A percentile compares a stretch with the other conserved stretches of the same genome.
Evolutionary conservation across 352 stramenopile species (phyloP).

Genomic region (Globisporangium cederbergense): DNA sequence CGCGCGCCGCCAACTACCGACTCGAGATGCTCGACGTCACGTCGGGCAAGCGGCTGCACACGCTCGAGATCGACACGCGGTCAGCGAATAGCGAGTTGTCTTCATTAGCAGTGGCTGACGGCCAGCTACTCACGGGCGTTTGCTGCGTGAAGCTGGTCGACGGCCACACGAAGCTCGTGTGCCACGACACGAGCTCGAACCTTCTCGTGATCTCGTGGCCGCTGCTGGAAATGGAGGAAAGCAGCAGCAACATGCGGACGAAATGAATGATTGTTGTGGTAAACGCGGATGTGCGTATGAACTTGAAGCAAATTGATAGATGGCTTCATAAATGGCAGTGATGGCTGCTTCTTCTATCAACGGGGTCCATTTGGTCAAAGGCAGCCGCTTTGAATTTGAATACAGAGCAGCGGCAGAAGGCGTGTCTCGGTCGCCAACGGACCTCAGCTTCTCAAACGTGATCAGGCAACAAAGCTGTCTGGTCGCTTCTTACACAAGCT

Average conservation of each 20-base stretch:
- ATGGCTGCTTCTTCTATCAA: too few relatives aligned
- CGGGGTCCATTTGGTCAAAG: too few relatives aligned
- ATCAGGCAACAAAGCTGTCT: too few relatives aligned
- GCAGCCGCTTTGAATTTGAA: too few relatives aligned
- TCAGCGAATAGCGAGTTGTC: not conserved
- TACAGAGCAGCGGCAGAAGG: too few relatives aligned
- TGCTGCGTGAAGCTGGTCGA: constrained; percentile 13
- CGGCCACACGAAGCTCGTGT: constrained; percentile 26
- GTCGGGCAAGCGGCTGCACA: constrained; percentile 41
- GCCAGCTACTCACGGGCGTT: constrained; percentile 29
- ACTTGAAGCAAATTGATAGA: not conserved
- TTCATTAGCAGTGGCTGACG: not conserved
- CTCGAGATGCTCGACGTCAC: constrained; percentile 51
- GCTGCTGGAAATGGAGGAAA: constrained; percentile 26
- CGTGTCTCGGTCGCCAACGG: too few relatives aligned
- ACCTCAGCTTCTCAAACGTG: too few relatives aligned
- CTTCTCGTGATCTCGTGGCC: constrained; percentile 43
- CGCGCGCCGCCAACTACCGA: constrained; percentile 23
- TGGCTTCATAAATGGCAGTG: too few relatives aligned
- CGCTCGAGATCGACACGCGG: constrained; percentile 27
- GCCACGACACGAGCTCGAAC: constrained; percentile 37
- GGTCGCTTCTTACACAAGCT: too few relatives aligned
- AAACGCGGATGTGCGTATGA: not conserved
- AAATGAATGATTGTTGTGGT: not conserved
- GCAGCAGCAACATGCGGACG: not conserved